Conservation (phyloP, 129 eudicot species). For the Saposhnikovia divaricata region DNA sequence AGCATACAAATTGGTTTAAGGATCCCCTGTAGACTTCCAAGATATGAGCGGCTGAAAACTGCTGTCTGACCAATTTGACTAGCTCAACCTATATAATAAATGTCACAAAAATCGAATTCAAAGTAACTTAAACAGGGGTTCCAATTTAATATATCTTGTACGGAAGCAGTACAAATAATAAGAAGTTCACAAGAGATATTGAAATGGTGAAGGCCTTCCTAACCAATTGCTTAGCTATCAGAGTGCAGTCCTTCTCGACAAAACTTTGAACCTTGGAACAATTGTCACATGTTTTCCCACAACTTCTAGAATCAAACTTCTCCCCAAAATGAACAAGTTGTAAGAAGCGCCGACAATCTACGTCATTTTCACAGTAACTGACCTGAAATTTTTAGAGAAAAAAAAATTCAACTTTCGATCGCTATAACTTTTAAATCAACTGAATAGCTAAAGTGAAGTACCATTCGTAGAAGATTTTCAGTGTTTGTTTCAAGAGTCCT, state of each 20-base stretch:
- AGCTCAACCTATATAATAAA: conserved; percentile 57
- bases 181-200: conserved; percentile 2
- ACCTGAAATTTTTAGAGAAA: conserved; percentile 43
- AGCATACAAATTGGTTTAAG: conserved; percentile 74
- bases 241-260: conserved; percentile 78
- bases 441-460: conserved; percentile 18
- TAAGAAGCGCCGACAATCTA: conserved; percentile 90
- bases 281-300: conserved; percentile 85
- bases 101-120: not conserved
- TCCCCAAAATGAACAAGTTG: conserved; percentile 96
- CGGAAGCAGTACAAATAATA: conserved; percentile 3
- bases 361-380: conserved; percentile 90
- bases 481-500: conserved; percentile 80
- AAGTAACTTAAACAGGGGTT: not conserved
- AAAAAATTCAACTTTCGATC: not conserved
- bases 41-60: conserved; percentile 72
- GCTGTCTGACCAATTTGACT: conserved; percentile 61
- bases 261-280: conserved; percentile 55
- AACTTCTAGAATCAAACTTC: conserved; percentile 62
- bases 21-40: conserved; percentile 96
- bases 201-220: conserved; percentile 23
- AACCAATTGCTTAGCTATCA: conserved; percentile 80
- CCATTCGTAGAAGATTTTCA: conserved; percentile 87
- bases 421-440: not conserved
- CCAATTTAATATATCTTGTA: not conserved